A percentile compares a stretch with the other conserved stretches of the same genome.
Evolutionary conservation across 208 protist genomes (phyloP).

Genomic region (Lotmaria passim): DNA sequence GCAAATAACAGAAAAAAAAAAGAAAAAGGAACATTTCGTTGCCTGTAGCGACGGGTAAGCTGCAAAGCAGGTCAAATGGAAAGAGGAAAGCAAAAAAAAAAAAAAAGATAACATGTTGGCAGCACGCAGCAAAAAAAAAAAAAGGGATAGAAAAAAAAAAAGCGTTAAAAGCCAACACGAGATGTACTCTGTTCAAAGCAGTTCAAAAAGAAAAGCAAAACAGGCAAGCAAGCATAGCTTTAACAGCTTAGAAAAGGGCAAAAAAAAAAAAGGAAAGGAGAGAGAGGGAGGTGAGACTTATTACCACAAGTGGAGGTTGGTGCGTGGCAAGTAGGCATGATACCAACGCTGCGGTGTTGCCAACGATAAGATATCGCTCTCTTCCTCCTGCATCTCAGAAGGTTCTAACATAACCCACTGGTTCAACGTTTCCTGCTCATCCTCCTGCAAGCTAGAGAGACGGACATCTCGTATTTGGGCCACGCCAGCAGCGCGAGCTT

Average conservation of each 20-base stretch:
- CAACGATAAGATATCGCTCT: conserved; percentile 17
- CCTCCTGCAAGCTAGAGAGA: conserved; percentile 27
- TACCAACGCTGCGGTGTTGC: conserved; percentile 34
- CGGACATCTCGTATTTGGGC: conserved; percentile 37
- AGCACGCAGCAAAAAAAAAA: too few relatives aligned
- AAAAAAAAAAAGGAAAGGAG: neutral
- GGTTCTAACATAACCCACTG: conserved; percentile 67
- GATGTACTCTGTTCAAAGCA: too few relatives aligned
- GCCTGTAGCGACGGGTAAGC: too few relatives aligned
- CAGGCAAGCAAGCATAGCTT: too few relatives aligned
- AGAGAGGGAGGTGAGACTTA: neutral
- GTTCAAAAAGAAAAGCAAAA: too few relatives aligned
- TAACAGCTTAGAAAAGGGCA: neutral
- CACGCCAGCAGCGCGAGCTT: conserved; percentile 28
- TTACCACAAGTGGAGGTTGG: conserved; percentile 13
- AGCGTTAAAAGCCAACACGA: too few relatives aligned
- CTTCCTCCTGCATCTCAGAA: conserved; percentile 27
- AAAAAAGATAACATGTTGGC: too few relatives aligned
- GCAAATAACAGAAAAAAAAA: too few relatives aligned
- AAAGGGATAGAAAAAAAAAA: too few relatives aligned
- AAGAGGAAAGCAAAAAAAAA: too few relatives aligned
- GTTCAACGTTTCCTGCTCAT: conserved; percentile 39
- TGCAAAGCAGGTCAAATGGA: too few relatives aligned
- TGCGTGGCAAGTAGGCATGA: conserved; percentile 28
- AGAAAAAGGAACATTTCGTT: too few relatives aligned